Conservation (phyloP, 1,139 yeast species). For the Scheffersomyces cryptocercus region DNA sequence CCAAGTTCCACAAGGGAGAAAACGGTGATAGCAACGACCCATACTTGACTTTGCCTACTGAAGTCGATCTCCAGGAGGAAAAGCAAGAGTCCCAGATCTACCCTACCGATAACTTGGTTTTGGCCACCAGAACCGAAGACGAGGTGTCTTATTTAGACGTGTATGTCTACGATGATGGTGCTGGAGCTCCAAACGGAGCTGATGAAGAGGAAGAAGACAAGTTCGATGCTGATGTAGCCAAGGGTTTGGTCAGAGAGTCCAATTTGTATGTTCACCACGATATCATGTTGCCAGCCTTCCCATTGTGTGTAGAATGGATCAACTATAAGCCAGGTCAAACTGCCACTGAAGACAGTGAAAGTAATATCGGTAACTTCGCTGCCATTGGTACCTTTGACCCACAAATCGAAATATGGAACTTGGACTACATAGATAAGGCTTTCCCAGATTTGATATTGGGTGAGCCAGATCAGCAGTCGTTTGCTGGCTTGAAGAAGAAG, state of each 20-base stretch:
- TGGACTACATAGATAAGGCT: constrained; percentile 89
- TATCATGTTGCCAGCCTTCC: constrained; percentile 95
- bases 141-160: constrained; percentile 91
- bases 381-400: constrained; percentile 98
- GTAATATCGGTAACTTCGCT: constrained; percentile 79
- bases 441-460: constrained; percentile 95
- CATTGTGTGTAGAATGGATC: constrained; percentile 94
- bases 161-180: constrained; percentile 92
- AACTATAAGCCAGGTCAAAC: constrained; percentile 62
- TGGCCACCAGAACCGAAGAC: constrained; percentile 95
- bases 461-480: constrained; percentile 58
- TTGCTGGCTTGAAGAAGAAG: constrained; percentile 40
- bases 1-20: constrained; percentile 50
- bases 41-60: constrained; percentile 72
- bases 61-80: constrained; percentile 66
- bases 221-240: constrained; percentile 64
- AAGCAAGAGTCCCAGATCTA: constrained; percentile 82
- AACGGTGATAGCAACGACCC: constrained; percentile 61
- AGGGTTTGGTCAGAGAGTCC: constrained; percentile 68
- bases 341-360: constrained; percentile 31
- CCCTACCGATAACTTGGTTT: constrained; percentile 85
- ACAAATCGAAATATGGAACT: constrained; percentile 94
- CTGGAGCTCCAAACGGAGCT: constrained; percentile 70
- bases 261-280: constrained; percentile 94
- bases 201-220: constrained; percentile 62